phyloP scores from a whole-genome alignment of 306 rosid species.

The Malus asiatica region DNA sequence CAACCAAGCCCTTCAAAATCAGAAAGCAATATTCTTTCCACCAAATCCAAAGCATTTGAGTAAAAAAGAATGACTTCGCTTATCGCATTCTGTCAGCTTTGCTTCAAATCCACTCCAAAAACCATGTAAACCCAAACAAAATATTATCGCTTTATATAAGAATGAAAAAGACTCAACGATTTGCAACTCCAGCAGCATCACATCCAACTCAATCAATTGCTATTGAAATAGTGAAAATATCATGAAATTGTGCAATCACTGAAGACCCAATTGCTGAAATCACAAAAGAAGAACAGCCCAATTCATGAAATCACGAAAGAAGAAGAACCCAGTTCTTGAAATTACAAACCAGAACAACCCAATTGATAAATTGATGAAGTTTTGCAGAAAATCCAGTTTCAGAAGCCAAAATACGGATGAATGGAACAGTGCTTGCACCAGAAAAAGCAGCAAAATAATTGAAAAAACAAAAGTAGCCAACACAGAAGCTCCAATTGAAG shows the following conservation, averaged over 20 bases:
- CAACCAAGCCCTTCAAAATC: constrained; percentile 7
- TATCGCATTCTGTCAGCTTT: constrained; percentile 28
- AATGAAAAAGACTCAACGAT: constrained; percentile 13
- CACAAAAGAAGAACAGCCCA: constrained; percentile 13
- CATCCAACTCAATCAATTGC: constrained; percentile 2
- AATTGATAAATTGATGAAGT: constrained; percentile 5
- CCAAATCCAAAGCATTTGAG: constrained; percentile 11
- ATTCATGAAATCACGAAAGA: constrained; percentile 1
- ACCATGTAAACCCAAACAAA: constrained; percentile 20
- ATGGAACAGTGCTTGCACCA: constrained; percentile 45
- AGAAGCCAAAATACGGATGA: background rate
- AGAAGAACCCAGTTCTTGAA: constrained; percentile 5
- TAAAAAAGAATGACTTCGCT: constrained; percentile 20
- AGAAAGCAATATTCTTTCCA: constrained; percentile 19
- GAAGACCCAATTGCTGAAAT: constrained; percentile 14
- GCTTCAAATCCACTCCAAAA: constrained; percentile 35
- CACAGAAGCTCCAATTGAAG: constrained; percentile 4
- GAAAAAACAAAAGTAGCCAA: constrained; percentile 18
- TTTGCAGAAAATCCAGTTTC: background rate
- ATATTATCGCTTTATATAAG: constrained; percentile 1
- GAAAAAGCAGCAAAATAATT: background rate
- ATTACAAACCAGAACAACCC: constrained; percentile 14
- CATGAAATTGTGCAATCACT: background rate
- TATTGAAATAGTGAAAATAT: constrained; percentile 1
- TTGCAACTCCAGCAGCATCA: constrained; percentile 3